A percentile compares a stretch with the other conserved stretches of the same genome.
Conservation (phyloP, 768 basidiomycete species). For the Mycena epipterygia region DNA sequence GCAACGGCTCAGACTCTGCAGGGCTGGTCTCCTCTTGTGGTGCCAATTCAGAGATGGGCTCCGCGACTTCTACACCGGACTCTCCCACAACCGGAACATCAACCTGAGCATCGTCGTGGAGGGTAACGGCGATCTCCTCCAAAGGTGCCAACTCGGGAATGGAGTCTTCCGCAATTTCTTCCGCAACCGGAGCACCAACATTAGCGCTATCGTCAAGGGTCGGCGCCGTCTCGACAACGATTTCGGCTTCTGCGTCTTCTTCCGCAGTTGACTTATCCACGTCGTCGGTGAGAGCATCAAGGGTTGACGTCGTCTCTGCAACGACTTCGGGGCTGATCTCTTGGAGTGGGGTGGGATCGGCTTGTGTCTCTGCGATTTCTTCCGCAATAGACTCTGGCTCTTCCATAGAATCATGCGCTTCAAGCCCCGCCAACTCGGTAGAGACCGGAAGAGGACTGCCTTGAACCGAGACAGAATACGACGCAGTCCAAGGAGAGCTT, state of each 20-base stretch:
- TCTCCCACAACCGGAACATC: background rate
- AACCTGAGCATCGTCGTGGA: background rate
- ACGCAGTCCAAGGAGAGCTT: slow-evolving; percentile 52
- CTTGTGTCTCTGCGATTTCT: background rate
- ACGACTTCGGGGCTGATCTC: background rate
- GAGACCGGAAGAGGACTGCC: background rate
- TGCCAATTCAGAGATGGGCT: background rate
- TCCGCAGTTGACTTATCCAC: too few relatives aligned
- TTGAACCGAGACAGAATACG: slow-evolving; percentile 58
- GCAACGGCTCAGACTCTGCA: background rate
- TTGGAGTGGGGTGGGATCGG: background rate
- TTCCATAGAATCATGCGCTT: background rate
- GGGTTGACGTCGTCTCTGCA: background rate
- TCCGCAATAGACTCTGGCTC: background rate
- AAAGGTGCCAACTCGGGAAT: background rate
- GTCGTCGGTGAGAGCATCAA: background rate
- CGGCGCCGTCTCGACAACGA: too few relatives aligned
- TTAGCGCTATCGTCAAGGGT: background rate
- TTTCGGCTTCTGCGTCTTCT: too few relatives aligned
- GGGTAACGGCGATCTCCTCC: background rate
- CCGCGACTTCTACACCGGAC: too few relatives aligned
- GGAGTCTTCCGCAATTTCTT: too few relatives aligned
- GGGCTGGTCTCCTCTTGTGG: background rate
- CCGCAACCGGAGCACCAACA: background rate
- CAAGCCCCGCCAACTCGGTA: background rate